These are phyloP conservation scores for Alternaria postmessia DNA, from an alignment of 2,329 filamentous ascomycete species.

Conservation along the genomic window DNA sequence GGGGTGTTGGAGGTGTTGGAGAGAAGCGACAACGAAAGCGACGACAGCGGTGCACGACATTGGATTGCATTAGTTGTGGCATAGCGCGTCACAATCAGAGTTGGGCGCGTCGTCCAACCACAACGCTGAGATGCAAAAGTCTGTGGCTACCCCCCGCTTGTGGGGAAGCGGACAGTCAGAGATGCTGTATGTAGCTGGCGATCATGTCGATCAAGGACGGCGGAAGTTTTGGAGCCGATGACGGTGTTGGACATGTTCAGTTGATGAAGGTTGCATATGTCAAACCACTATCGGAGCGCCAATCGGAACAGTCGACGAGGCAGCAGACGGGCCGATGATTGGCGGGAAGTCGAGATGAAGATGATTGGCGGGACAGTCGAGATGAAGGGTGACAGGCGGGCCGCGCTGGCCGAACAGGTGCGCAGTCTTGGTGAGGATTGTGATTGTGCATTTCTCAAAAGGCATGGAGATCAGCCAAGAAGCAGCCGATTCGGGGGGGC, in stretches of 20 bases:
- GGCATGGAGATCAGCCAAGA: not conserved
- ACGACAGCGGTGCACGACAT: not conserved
- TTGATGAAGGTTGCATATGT: not conserved
- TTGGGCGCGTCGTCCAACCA: not conserved
- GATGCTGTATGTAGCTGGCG: not conserved
- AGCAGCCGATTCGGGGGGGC: not conserved
- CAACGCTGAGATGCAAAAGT: not conserved
- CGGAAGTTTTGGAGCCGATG: not conserved
- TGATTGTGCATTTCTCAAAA: not conserved
- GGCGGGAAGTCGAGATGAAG: not conserved
- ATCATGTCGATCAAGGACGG: constrained; percentile 3
- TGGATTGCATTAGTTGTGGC: constrained; percentile 1
- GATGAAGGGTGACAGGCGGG: constrained; percentile 4
- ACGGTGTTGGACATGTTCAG: too few relatives aligned
- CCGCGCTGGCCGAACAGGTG: not conserved
- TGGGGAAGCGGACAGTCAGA: constrained; percentile 1
- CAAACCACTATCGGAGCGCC: not conserved
- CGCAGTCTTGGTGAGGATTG: not conserved
- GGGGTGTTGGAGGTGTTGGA: not conserved
- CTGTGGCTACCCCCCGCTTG: not conserved
- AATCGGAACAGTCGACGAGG: not conserved
- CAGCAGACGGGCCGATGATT: not conserved
- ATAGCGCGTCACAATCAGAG: not conserved
- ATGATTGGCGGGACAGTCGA: not conserved
- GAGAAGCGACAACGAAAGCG: not conserved